Base-by-base conservation (phyloP, 2,329 filamentous ascomycete genomes). In the Cytospora piceae region DNA sequence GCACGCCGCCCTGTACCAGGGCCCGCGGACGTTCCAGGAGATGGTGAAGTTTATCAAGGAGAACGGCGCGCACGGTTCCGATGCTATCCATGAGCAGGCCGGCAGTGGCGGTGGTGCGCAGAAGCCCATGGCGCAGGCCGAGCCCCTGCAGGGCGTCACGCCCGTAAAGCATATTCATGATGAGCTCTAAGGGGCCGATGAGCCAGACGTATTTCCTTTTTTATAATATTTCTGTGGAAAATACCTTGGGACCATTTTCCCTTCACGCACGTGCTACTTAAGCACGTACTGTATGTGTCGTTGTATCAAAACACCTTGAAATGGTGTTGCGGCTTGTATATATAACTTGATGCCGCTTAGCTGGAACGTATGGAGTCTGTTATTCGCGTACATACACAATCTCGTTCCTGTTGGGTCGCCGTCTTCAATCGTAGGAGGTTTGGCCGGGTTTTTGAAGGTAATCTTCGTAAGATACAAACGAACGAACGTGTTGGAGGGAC, bases 11-110 rank as follows among this genome's bases (percentile, higher is more conserved):
- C 92, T 93, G 72, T 99, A 97, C 87, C 86, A 84, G 70, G 95
- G 95, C 73, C 87, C 90, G 70, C 93, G 95, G 75, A 95, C 93
- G 63, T 82, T 97, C 62, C 92, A 97, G 83, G 95, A 98, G 77
- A 87, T 99, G 68, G 89, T 92, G 74, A 86, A 90, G 74, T 99
- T 99, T 83, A 86, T 99, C 79, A 89, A 92, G 82, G 93, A 97
- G 84, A 96, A 95, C 79, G 94, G 95, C 80, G 94, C 93, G 80
- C 87, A 96, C 85, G 88, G 90, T 79, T 87, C 92, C 70, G 88
- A 90, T 72, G 88, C 90, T 68, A 79, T 83, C 62, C 81, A 83
- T 71, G 85, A 85, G 72, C 77, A 79, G 42, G 81, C 81, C 65
- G 80, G 77, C 22, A 74, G 76, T 42, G 79, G 80, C 64, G 81